Evolutionary conservation across 805 yeast genomes (phyloP).

Genomic region (Kluyveromyces dobzhanskii): DNA sequence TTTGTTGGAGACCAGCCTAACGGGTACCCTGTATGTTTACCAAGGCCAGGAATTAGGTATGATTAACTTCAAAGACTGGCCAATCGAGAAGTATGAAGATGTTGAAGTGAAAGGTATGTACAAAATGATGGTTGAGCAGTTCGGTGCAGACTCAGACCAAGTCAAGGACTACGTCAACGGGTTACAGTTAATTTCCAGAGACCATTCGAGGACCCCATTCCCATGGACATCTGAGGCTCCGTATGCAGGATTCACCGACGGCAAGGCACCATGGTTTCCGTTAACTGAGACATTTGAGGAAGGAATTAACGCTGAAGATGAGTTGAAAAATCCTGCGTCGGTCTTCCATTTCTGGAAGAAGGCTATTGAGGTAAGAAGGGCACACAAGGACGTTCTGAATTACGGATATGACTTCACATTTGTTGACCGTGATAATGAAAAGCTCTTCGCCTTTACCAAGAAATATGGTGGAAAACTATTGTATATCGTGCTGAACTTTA

Average conservation of each 20-base stretch:
- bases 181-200: conserved; percentile 38
- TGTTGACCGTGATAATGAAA: conserved; percentile 35
- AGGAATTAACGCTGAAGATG: conserved; percentile 39
- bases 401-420: conserved; percentile 38
- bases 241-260: conserved; percentile 39
- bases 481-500: conserved; percentile 37
- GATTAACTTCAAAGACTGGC: conserved; percentile 41
- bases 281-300: conserved; percentile 42
- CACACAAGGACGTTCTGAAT: conserved; percentile 34
- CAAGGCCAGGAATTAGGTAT: conserved; percentile 58
- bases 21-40: conserved; percentile 49
- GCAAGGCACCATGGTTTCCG: conserved; percentile 45
- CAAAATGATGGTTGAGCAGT: conserved; percentile 25
- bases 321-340: conserved; percentile 38
- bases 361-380: conserved; percentile 37
- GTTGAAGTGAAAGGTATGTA: conserved; percentile 39
- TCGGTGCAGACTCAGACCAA: conserved; percentile 21
- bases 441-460: conserved; percentile 38
- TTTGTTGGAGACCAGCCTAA: conserved; percentile 36
- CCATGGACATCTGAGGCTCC: conserved; percentile 39
- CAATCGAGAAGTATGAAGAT: conserved; percentile 42
- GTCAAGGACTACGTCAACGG: conserved; percentile 27
- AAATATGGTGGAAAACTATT: conserved; percentile 26
- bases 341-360: conserved; percentile 39
- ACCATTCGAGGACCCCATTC: conserved; percentile 48